Base-by-base conservation (phyloP, 78 protist genomes). In the Guillardia theta region DNA sequence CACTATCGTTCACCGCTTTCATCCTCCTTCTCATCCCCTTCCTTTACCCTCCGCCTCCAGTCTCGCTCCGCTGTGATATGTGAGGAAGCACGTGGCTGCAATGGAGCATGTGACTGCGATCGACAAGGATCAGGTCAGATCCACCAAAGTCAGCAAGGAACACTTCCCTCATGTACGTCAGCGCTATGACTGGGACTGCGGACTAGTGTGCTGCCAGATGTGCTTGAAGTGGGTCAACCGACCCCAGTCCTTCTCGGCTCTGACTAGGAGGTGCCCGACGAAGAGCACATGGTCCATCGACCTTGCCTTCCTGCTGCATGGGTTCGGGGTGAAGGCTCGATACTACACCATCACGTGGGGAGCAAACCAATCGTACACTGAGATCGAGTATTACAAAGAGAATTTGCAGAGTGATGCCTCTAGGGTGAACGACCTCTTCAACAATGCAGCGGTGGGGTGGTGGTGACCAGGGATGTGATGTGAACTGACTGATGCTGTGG, bases 151-250 rank as follows among this genome's bases (percentile, higher is more conserved):
- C 83, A 70, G 45, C 0, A 70, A 70, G 41, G 9, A 36, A 0
- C n/a, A 24, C 45, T 70, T 70, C 83, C 83, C 83, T 4, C 83
- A 70, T 70, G 41, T 70, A 36, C 83, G 83, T 22, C 83, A 70
- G 83, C 33, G 41, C 9, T 70, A 70, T 6, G 83, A 70, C 41
- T 70, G 83, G 83, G 83, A 70, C 36, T 70, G 83, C 41, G 83
- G 83, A 43, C 83, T 70, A 4, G 83, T 70, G 10, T 70, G 83
- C 83, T 70, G 83, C 83, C 83, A 70, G 6, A 70, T 70, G 83
- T 70, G 83, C 36, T 43, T 70, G 21, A 70, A 70, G 83, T 70
- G 83, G 83, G 41, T 70, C 27, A 3, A 70, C 83, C 9, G 36
- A 6, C 36, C 83, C 10, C 83, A 70, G 83, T 1, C 83, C 46